Conservation (phyloP, 768 basidiomycete species). For the Tricholoma sp. region DNA sequence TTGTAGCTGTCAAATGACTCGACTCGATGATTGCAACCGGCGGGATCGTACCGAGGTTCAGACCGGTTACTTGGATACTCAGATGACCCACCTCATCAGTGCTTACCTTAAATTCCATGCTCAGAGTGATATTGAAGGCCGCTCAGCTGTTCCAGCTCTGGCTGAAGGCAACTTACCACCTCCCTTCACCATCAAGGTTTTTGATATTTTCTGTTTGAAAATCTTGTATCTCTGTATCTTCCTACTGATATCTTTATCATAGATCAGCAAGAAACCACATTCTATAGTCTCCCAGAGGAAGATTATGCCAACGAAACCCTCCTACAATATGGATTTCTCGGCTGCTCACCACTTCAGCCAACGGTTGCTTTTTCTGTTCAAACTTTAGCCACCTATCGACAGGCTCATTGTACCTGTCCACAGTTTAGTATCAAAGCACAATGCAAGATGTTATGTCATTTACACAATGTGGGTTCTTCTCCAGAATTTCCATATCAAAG, state of each 20-base stretch:
- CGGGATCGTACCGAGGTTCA: slow-evolving; percentile 6
- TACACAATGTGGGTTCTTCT: slow-evolving; percentile 11
- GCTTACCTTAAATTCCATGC: slow-evolving; percentile 7
- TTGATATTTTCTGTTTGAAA: background rate
- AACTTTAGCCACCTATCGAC: slow-evolving; percentile 1
- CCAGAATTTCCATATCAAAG: too few relatives aligned
- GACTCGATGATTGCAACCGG: slow-evolving; percentile 2
- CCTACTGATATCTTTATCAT: background rate
- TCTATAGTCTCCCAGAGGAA: background rate
- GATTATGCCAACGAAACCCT: slow-evolving; percentile 7
- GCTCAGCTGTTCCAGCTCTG: background rate
- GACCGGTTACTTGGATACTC: slow-evolving; percentile 4
- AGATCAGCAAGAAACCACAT: background rate
- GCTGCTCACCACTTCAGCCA: slow-evolving; percentile 7
- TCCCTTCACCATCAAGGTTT: background rate
- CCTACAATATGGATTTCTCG: slow-evolving; percentile 7
- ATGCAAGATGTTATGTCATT: too few relatives aligned
- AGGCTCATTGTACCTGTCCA: slow-evolving; percentile 3
- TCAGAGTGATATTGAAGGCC: background rate
- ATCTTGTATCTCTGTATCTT: background rate
- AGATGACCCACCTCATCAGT: slow-evolving; percentile 4
- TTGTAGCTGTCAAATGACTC: background rate
- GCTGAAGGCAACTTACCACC: background rate
- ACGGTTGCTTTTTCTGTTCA: slow-evolving; percentile 5
- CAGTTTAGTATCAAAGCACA: slow-evolving; percentile 7